phyloP scores from a whole-genome alignment of 1,139 yeast species.

The Wickerhamomyces sp. region DNA sequence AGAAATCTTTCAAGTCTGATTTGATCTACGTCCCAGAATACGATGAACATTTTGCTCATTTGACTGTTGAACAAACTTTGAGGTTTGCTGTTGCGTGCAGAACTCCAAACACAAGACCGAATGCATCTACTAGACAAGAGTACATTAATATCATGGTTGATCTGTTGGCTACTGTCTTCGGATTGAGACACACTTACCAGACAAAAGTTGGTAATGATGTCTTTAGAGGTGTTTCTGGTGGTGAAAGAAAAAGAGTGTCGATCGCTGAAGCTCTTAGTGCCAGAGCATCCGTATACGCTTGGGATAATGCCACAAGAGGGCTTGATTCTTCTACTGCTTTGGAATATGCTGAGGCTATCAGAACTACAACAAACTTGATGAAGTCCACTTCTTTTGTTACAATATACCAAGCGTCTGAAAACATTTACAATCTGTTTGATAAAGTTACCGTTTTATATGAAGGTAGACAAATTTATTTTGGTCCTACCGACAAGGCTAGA shows the following conservation, averaged over 20 bases:
- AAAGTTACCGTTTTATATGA: conserved; percentile 37
- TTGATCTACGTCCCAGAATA: conserved; percentile 47
- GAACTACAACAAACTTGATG: conserved; percentile 32
- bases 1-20: conserved; percentile 41
- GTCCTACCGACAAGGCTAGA: conserved; percentile 36
- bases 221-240: conserved; percentile 77
- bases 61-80: conserved; percentile 46
- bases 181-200: conserved; percentile 55
- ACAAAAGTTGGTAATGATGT: conserved; percentile 67
- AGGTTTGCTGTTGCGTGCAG: conserved; percentile 32
- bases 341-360: conserved; percentile 39
- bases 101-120: conserved; percentile 34
- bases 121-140: conserved; percentile 32
- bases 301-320: conserved; percentile 62
- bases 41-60: conserved; percentile 48
- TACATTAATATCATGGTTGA: conserved; percentile 44
- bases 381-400: conserved; percentile 37
- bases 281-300: conserved; percentile 44
- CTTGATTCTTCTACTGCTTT: conserved; percentile 54
- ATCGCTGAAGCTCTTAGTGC: conserved; percentile 55
- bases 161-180: conserved; percentile 46
- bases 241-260: conserved; percentile 78
- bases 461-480: conserved; percentile 40
- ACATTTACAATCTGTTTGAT: conserved; percentile 41
- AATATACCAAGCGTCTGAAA: conserved; percentile 41